phyloP scores from a whole-genome alignment of 352 stramenopile species.

The Globisporangium splendens region DNA sequence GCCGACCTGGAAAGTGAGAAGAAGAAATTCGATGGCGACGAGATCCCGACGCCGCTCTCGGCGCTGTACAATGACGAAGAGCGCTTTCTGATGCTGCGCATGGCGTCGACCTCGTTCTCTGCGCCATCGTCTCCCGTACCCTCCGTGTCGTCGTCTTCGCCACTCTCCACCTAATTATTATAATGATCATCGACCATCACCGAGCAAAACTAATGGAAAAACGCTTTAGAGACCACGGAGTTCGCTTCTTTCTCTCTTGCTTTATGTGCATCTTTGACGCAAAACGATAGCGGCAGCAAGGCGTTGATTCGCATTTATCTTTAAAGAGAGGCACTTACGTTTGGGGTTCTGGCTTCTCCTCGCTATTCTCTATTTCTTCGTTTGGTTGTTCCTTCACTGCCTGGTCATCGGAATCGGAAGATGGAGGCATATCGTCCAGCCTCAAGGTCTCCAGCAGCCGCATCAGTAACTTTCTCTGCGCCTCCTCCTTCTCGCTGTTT shows the following conservation, averaged over 20 bases:
- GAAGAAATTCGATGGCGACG: constrained; percentile 10
- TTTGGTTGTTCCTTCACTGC: not conserved
- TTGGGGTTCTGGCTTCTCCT: not conserved
- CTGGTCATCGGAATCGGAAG: not conserved
- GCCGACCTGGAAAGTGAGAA: not conserved
- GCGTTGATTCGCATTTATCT: too few species aligned
- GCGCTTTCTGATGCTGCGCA: constrained; percentile 53
- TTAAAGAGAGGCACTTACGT: not conserved
- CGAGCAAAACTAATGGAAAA: too few species aligned
- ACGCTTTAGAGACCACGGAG: too few species aligned
- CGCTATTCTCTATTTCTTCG: not conserved
- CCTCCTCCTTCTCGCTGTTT: constrained; percentile 22
- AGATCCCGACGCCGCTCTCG: constrained; percentile 53
- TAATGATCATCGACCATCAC: not conserved
- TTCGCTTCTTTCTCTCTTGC: too few species aligned
- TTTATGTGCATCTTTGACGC: too few species aligned
- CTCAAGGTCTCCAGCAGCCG: constrained; percentile 25
- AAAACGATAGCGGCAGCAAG: not conserved
- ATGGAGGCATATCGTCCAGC: constrained; percentile 19
- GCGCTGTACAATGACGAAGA: constrained; percentile 78
- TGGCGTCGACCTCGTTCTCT: constrained; percentile 12
- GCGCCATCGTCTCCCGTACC: not conserved
- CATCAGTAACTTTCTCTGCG: constrained; percentile 34
- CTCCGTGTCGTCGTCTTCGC: not conserved
- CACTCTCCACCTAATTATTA: constrained; percentile 2